Percentiles rank a stretch among this genome's conserved stretches.
phyloP scores from a whole-genome alignment of 2,329 filamentous ascomycete species.

The Teratosphaeria pseudoeucalypti region DNA sequence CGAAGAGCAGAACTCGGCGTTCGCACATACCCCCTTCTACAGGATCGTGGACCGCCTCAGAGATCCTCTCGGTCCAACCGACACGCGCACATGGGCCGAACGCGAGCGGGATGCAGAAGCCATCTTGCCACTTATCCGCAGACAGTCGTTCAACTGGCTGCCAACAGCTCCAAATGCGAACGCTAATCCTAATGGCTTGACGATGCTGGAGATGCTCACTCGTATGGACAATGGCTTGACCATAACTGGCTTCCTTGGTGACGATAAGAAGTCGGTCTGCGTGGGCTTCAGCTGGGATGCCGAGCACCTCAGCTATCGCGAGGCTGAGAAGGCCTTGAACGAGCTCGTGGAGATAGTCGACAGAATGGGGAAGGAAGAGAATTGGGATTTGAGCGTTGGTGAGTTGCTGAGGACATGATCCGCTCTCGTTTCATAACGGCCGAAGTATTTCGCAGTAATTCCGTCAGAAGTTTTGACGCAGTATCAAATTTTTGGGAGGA shows the following conservation, averaged over 20 bases:
- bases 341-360: constrained; percentile 15
- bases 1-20: constrained; percentile 20
- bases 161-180: constrained; percentile 21
- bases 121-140: constrained; percentile 19
- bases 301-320: constrained; percentile 18
- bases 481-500: not conserved
- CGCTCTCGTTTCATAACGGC: not conserved
- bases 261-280: constrained; percentile 21
- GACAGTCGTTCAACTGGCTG: constrained; percentile 26
- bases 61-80: constrained; percentile 16
- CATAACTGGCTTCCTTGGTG: constrained; percentile 22
- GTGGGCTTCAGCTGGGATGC: constrained; percentile 24
- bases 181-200: constrained; percentile 16
- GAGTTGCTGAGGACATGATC: constrained; percentile 17
- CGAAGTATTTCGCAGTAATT: not conserved
- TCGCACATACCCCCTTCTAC: constrained; percentile 22
- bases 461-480: not conserved
- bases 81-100: constrained; percentile 19
- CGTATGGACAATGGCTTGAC: constrained; percentile 25
- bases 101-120: constrained; percentile 21
- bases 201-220: constrained; percentile 22
- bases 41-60: constrained; percentile 21
- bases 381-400: constrained; percentile 16
- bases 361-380: constrained; percentile 18
- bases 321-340: constrained; percentile 20